Percentiles rank a stretch among this genome's conserved stretches.
phyloP scores from a whole-genome alignment of 805 yeast genomes.

The Myxozyma sirexii region DNA sequence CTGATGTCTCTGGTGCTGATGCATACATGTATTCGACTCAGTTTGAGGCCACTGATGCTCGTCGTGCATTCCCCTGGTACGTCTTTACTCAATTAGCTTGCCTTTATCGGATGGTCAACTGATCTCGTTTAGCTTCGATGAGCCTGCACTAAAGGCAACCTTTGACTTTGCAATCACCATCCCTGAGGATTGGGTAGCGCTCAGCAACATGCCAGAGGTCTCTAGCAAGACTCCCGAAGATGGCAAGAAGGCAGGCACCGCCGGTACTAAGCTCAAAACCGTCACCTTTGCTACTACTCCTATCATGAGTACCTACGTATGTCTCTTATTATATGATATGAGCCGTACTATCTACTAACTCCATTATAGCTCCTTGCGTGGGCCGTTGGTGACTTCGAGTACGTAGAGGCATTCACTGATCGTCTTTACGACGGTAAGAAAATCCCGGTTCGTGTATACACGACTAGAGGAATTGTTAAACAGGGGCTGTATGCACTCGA shows the following conservation, averaged over 20 bases:
- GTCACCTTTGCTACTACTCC: conserved; percentile 83
- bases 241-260: conserved; percentile 48
- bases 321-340: too few species aligned
- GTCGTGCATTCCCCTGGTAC: conserved; percentile 78
- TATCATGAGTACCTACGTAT: conserved; percentile 71
- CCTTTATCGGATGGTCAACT: background rate
- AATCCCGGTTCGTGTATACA: conserved; percentile 77
- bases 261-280: conserved; percentile 74
- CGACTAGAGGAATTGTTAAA: conserved; percentile 74
- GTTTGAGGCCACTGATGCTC: conserved; percentile 84
- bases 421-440: conserved; percentile 53
- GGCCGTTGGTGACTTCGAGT: conserved; percentile 76
- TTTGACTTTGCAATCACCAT: conserved; percentile 63
- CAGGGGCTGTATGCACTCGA: conserved; percentile 75
- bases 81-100: background rate
- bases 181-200: conserved; percentile 43
- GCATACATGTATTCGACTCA: conserved; percentile 81
- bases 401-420: conserved; percentile 58
- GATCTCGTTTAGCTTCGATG: conserved; percentile 55
- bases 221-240: conserved; percentile 64
- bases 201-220: conserved; percentile 54
- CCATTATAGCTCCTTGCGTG: conserved; percentile 61
- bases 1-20: conserved; percentile 58
- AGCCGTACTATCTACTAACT: background rate
- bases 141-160: conserved; percentile 76